A percentile compares a stretch with the other conserved stretches of the same genome.
Evolutionary conservation across 1,284 basidiomycete species (phyloP).

Genomic region (Cutaneotrichosporon dermatis): DNA sequence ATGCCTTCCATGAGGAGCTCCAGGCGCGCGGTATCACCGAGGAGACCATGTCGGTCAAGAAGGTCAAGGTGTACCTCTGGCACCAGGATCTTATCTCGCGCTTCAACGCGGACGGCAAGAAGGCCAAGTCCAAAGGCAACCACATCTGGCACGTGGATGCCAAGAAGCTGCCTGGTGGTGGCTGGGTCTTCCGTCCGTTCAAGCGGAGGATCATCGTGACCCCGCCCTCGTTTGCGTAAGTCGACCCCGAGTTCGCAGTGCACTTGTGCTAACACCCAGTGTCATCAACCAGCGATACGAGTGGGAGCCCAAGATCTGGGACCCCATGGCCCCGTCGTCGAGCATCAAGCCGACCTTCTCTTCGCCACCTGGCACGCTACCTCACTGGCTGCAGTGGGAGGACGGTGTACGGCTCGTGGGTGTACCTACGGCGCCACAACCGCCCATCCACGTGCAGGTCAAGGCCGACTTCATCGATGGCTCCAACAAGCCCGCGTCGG

Average conservation of each 20-base stretch:
- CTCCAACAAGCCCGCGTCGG: conserved; percentile 23
- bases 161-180: conserved; percentile 68
- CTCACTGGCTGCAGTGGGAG: conserved; percentile 84
- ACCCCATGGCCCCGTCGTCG: conserved; percentile 81
- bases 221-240: conserved; percentile 68
- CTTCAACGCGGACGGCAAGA: conserved; percentile 98
- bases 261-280: conserved; percentile 12
- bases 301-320: conserved; percentile 94
- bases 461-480: conserved; percentile 40
- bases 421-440: conserved; percentile 27
- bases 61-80: conserved; percentile 98
- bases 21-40: conserved; percentile 51
- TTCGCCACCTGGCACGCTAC: conserved; percentile 66
- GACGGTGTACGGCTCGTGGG: conserved; percentile 54
- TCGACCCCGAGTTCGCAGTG: conserved; percentile 5
- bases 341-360: conserved; percentile 71
- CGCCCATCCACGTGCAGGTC: conserved; percentile 27
- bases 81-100: conserved; percentile 84
- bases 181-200: conserved; percentile 91
- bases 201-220: conserved; percentile 75
- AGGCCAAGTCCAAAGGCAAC: conserved; percentile 98
- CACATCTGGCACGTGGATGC: conserved; percentile 99
- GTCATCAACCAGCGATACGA: conserved; percentile 70
- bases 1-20: conserved; percentile 83
- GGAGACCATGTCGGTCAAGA: conserved; percentile 54